Base-by-base conservation (phyloP, 192 early-diverging fungal genomes). In the Linnemannia zychae region DNA sequence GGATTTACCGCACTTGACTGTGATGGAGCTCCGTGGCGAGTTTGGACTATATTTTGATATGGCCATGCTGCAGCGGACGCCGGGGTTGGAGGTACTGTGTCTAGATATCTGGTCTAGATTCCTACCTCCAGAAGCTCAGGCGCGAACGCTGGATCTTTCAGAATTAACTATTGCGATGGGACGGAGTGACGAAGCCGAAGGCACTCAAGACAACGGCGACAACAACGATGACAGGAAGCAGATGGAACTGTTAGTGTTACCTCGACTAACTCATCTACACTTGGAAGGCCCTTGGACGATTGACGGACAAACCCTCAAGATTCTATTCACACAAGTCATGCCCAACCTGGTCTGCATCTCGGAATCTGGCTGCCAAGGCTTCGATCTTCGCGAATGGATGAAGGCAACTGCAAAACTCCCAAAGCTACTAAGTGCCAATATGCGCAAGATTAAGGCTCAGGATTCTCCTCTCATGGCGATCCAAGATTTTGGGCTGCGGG, bases 291-390 rank as follows among this genome's bases (percentile, higher is more conserved):
- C 49, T 7, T 73, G 71, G 71, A 28, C 24, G 47, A 46, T 73
- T 15, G 24, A 34, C 3, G 33, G 49, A 12, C 18, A 49, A 36
- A 36, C 46, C 1, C 48, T 73, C 34, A 52, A 50, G 28, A 50
- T 15, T 24, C 16, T 73, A 16, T 73, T 73, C 33, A 20, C 33
- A 33, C 28, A 24, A 11, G 71, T 73, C 47, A 73, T 50, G 46
- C 71, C 71, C 12, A 73, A 73, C 47, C 71, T 73, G 31, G 34
- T 24, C 6, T 48, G 71, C 31, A 53, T 73, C 48, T 73, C 47
- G 9, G 71, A 52, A 24, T 4, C 24, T 52, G 71, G 71, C 16
- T 33, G 24, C 5, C 31, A 52, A 31, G 33, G 31, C 0, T 50
- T 50, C 31, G 1, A 73, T 52, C 71, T 63, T 63, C 46, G 13